Evolutionary conservation across 768 basidiomycete genomes (phyloP).

Genomic region (Amanita rimosa): DNA sequence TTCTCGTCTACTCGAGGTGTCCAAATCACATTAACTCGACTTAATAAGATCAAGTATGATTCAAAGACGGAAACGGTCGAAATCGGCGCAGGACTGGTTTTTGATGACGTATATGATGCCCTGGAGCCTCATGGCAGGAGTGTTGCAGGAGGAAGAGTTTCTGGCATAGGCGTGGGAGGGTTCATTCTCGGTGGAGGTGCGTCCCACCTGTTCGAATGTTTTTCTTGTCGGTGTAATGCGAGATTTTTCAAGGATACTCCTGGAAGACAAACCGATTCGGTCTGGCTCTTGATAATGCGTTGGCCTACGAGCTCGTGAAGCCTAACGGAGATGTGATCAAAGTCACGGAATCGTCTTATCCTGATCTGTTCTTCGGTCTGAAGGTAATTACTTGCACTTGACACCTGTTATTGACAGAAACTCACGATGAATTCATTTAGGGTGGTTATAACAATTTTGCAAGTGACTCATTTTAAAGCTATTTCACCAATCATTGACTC

Average conservation of each 20-base stretch:
- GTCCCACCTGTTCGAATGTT: not conserved
- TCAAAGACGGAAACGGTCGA: slow-evolving; percentile 16
- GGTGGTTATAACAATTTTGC: slow-evolving; percentile 57
- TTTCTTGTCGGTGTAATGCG: not conserved
- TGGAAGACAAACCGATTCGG: slow-evolving; percentile 55
- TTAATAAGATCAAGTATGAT: slow-evolving; percentile 25
- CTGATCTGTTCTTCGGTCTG: slow-evolving; percentile 30
- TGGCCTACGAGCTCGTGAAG: slow-evolving; percentile 42
- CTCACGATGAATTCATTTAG: slow-evolving; percentile 17
- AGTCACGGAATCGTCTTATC: slow-evolving; percentile 22
- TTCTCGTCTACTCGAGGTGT: slow-evolving; percentile 42
- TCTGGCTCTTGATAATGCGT: slow-evolving; percentile 41
- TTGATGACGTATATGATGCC: slow-evolving; percentile 39
- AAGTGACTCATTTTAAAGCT: not conserved
- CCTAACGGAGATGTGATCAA: slow-evolving; percentile 36
- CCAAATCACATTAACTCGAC: slow-evolving; percentile 32
- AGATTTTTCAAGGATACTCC: slow-evolving; percentile 36
- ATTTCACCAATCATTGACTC: not conserved
- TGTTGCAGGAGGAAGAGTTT: slow-evolving; percentile 36
- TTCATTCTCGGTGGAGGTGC: no score
- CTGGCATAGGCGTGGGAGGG: slow-evolving; percentile 16
- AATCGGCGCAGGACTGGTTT: slow-evolving; percentile 26
- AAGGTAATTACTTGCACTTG: slow-evolving; percentile 17
- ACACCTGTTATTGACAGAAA: no score
- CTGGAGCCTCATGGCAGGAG: slow-evolving; percentile 27